A percentile compares a stretch with the other conserved stretches of the same genome.
Conservation (phyloP, 805 yeast species). For the Metschnikowia similis region DNA sequence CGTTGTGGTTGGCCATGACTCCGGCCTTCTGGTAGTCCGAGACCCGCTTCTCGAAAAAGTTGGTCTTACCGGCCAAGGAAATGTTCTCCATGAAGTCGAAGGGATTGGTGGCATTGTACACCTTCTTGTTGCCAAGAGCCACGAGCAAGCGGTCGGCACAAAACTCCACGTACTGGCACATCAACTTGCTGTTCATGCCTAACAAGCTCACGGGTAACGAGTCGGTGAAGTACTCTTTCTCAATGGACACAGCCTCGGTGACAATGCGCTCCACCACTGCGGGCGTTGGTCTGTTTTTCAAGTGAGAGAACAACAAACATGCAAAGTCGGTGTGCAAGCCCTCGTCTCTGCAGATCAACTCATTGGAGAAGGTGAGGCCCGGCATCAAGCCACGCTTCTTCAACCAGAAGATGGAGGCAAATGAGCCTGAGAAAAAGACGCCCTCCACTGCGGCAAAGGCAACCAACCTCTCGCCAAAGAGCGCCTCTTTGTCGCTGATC, state of each 20-base stretch:
- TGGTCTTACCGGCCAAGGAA: slow-evolving; percentile 96
- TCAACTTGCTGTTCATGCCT: slow-evolving; percentile 90
- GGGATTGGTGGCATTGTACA: slow-evolving; percentile 85
- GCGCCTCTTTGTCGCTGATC: slow-evolving; percentile 84
- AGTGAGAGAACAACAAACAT: slow-evolving; percentile 88
- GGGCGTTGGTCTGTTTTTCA: slow-evolving; percentile 81
- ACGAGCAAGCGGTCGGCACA: slow-evolving; percentile 93
- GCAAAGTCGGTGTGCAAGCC: slow-evolving; percentile 99
- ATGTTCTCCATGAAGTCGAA: slow-evolving; percentile 99
- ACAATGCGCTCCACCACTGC: slow-evolving; percentile 79
- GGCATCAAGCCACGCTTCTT: slow-evolving; percentile 99
- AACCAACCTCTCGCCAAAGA: slow-evolving; percentile 92
- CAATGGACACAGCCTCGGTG: slow-evolving; percentile 92
- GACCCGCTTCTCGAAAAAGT: slow-evolving; percentile 98
- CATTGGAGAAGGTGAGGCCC: slow-evolving; percentile 96
- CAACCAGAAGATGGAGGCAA: slow-evolving; percentile 97
- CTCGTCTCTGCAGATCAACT: slow-evolving; percentile 96
- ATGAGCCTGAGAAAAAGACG: slow-evolving; percentile 96
- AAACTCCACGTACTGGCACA: slow-evolving; percentile 98
- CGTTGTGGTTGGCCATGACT: slow-evolving; percentile 78
- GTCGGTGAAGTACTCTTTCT: slow-evolving; percentile 61
- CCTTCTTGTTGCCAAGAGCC: slow-evolving; percentile 86
- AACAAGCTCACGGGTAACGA: slow-evolving; percentile 89
- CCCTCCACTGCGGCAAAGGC: slow-evolving; percentile 99
- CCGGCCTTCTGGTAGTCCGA: slow-evolving; percentile 99